Conservation (phyloP, 139 green algal genomes). For the Chlorella sp. region DNA sequence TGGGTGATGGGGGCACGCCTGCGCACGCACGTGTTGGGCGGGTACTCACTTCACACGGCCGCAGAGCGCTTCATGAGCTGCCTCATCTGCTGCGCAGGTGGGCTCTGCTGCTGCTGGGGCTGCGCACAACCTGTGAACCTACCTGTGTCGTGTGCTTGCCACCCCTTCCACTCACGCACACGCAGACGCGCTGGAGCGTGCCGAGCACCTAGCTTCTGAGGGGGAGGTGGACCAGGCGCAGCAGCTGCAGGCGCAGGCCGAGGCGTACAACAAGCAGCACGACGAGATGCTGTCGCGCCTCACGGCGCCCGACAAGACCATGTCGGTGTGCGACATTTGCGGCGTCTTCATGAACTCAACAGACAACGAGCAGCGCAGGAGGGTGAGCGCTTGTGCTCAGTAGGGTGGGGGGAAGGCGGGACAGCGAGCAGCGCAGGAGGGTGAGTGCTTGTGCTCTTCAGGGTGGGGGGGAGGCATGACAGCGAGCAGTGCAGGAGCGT, state of each 20-base stretch:
- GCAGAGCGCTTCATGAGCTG: too few species aligned
- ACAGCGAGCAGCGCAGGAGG: not conserved
- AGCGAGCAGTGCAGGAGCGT: not conserved
- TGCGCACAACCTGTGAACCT: too few species aligned
- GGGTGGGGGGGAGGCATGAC: not conserved
- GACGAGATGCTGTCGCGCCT: conserved; percentile 49
- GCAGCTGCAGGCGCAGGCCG: conserved; percentile 51
- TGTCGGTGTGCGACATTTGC: conserved; percentile 82
- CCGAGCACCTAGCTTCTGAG: conserved; percentile 57
- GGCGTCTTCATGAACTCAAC: conserved; percentile 82
- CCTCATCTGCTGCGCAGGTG: too few species aligned
- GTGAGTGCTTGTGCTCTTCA: not conserved
- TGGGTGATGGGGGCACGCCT: too few species aligned
- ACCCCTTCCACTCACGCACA: not conserved
- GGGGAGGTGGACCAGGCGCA: conserved; percentile 76
- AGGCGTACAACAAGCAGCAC: conserved; percentile 54
- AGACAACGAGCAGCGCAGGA: conserved; percentile 68
- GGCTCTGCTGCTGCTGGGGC: not conserved
- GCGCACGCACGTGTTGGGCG: too few species aligned
- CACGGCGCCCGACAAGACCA: conserved; percentile 57
- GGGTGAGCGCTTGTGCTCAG: conserved; percentile 22
- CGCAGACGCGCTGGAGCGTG: conserved; percentile 48
- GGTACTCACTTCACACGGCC: too few species aligned
- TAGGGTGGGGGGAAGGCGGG: not conserved
- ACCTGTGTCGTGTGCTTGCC: too few species aligned